Percentiles rank a stretch among this genome's conserved stretches.
Conservation (phyloP, 176 grass and related monocot genomes). For the Oryza meridionalis region DNA sequence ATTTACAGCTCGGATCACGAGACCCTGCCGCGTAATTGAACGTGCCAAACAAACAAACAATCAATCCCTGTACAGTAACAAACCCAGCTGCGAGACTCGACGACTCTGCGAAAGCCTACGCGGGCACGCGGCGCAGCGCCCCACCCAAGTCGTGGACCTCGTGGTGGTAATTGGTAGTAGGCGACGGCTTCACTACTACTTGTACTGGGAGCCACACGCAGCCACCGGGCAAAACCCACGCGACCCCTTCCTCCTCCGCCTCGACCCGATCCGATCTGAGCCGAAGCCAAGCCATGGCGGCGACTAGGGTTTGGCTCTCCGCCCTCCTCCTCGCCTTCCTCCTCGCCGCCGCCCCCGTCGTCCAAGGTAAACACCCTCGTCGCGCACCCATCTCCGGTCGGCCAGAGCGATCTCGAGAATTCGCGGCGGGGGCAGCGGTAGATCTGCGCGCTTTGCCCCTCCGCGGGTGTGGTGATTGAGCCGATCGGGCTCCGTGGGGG, state of each 20-base stretch:
- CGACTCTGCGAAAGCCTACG: too few relatives aligned
- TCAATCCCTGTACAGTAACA: neutral
- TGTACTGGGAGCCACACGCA: neutral
- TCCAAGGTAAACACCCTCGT: constrained; percentile 51
- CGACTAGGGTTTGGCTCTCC: constrained; percentile 77
- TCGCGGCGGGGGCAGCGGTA: constrained; percentile 12
- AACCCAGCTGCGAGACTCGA: too few relatives aligned
- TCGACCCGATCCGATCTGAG: constrained; percentile 51
- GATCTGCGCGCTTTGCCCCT: constrained; percentile 33
- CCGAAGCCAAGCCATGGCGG: constrained; percentile 52
- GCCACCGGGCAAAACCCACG: constrained; percentile 18
- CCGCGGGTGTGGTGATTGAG: neutral
- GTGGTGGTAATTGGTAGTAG: neutral
- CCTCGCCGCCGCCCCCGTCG: constrained; percentile 61
- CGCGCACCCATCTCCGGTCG: neutral
- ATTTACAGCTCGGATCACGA: neutral
- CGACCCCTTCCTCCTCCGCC: neutral
- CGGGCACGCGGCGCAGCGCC: too few relatives aligned
- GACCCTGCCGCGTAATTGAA: neutral
- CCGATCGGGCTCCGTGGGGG: constrained; percentile 9
- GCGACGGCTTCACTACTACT: neutral
- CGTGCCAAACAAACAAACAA: neutral
- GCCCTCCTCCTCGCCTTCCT: constrained; percentile 68
- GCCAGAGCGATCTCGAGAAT: constrained; percentile 11
- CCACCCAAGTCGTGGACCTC: constrained; percentile 28